Conservation (phyloP, 1,139 yeast genomes). For the Saccharomyces hybrid region DNA sequence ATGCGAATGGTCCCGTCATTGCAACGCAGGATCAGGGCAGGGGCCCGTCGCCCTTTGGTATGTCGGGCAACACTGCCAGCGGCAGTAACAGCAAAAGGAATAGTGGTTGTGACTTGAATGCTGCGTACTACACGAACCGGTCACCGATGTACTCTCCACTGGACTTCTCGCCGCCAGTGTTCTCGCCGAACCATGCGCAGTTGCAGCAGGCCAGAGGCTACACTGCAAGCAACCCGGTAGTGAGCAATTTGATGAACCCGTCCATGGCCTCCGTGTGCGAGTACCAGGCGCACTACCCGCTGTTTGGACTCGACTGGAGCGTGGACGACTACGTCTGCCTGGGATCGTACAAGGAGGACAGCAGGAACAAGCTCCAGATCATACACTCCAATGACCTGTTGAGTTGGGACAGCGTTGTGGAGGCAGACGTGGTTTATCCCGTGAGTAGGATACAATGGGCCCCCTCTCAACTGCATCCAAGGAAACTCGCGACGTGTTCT, state of each 20-base stretch:
- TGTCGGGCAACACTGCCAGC: conserved; percentile 1
- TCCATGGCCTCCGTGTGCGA: conserved; percentile 18
- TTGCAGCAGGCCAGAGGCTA: conserved; percentile 16
- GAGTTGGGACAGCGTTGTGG: conserved; percentile 44
- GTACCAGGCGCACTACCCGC: conserved; percentile 24
- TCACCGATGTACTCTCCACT: conserved; percentile 29
- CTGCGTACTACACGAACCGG: conserved; percentile 12
- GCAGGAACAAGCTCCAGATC: conserved; percentile 27
- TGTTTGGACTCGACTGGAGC: conserved; percentile 31
- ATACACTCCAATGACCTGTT: conserved; percentile 36
- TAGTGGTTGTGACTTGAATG: conserved; percentile 2
- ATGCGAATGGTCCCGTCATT: not conserved
- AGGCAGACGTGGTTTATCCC: conserved; percentile 50
- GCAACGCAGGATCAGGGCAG: conserved; percentile 1
- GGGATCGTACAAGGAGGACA: conserved; percentile 32
- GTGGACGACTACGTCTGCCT: conserved; percentile 27
- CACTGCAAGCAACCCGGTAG: conserved; percentile 4
- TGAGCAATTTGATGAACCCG: conserved; percentile 3
- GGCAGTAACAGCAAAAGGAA: not conserved
- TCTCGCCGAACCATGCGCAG: conserved; percentile 15
- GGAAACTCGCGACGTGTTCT: conserved; percentile 32
- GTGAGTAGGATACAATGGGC: conserved; percentile 62
- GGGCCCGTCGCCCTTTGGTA: conserved; percentile 3
- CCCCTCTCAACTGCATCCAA: conserved; percentile 34
- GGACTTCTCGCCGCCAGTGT: conserved; percentile 16